Conservation (phyloP, 2,329 filamentous ascomycete species). For the Botrytis byssoidea region DNA sequence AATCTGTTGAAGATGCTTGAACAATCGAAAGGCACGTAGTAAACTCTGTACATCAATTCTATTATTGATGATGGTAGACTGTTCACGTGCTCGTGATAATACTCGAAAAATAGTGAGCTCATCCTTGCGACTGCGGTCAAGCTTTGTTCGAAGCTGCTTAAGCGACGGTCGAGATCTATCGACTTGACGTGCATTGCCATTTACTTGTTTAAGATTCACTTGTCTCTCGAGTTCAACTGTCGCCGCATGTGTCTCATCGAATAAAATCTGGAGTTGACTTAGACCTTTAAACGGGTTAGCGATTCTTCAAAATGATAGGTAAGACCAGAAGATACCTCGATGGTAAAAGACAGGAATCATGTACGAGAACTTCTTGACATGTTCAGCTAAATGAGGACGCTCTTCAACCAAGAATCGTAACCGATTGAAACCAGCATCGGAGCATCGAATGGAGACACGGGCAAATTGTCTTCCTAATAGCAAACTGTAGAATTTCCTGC, state of each 20-base stretch:
- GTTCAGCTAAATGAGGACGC: conserved; percentile 49
- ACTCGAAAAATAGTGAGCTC: conserved; percentile 26
- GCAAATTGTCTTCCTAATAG: conserved; percentile 52
- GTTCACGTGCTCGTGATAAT: conserved; percentile 30
- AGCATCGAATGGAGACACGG: conserved; percentile 39
- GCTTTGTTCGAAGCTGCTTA: conserved; percentile 23
- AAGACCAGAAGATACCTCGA: conserved; percentile 43
- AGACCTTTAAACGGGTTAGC: conserved; percentile 13
- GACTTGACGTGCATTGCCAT: conserved; percentile 8
- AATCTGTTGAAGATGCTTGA: conserved; percentile 61
- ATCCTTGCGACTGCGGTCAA: conserved; percentile 21
- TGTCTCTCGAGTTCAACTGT: conserved; percentile 18
- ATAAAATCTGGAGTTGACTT: conserved; percentile 19
- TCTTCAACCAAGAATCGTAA: conserved; percentile 48
- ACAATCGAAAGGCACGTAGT: conserved; percentile 42
- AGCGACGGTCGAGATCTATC: conserved; percentile 22
- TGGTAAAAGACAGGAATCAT: conserved; percentile 59
- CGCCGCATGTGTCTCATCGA: conserved; percentile 18
- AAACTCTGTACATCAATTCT: conserved; percentile 30
- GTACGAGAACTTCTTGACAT: conserved; percentile 60
- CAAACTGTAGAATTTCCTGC: conserved; percentile 50
- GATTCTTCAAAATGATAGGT: background rate
- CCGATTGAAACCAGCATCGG: conserved; percentile 48
- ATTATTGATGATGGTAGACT: conserved; percentile 31
- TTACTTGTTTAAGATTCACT: conserved; percentile 16